phyloP scores from a whole-genome alignment of 164 flowering plant genomes.

The Dillenia suffruticosa region DNA sequence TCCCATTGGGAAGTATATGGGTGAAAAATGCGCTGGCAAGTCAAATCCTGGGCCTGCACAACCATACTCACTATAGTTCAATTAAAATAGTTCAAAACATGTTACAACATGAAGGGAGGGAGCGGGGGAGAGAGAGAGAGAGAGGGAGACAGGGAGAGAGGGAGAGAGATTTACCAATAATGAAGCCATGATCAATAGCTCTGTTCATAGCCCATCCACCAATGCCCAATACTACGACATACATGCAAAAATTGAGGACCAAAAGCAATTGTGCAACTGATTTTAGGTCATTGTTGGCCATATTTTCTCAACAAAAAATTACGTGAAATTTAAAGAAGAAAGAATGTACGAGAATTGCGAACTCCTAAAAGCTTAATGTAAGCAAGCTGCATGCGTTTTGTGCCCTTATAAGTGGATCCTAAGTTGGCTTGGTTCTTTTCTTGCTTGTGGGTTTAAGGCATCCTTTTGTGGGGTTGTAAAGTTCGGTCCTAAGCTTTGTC shows the following conservation, averaged over 20 bases:
- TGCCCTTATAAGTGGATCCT: constrained; percentile 11
- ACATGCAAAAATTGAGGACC: constrained; percentile 68
- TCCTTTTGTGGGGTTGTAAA: too few relatives aligned
- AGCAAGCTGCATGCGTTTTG: background rate
- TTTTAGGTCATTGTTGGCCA: constrained; percentile 32
- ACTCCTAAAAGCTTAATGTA: background rate
- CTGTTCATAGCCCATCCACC: constrained; percentile 62
- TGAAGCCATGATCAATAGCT: constrained; percentile 62
- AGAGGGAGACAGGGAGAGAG: too few relatives aligned
- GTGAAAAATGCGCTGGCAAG: constrained; percentile 67
- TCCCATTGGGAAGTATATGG: constrained; percentile 68
- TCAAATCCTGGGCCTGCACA: constrained; percentile 43
- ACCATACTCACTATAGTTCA: background rate
- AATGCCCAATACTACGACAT: constrained; percentile 42
- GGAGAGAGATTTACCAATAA: constrained; percentile 39
- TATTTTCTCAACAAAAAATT: constrained; percentile 6
- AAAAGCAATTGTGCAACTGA: constrained; percentile 39
- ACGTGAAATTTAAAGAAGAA: constrained; percentile 2
- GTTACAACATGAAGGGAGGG: background rate
- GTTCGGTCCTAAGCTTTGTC: too few relatives aligned
- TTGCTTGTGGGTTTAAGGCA: too few relatives aligned
- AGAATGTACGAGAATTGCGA: background rate
- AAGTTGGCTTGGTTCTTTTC: too few relatives aligned
- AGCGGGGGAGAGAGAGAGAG: too few relatives aligned
- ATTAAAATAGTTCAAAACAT: background rate